Conservation (phyloP, 495 filamentous ascomycete species). For the Platismatia glauca region DNA sequence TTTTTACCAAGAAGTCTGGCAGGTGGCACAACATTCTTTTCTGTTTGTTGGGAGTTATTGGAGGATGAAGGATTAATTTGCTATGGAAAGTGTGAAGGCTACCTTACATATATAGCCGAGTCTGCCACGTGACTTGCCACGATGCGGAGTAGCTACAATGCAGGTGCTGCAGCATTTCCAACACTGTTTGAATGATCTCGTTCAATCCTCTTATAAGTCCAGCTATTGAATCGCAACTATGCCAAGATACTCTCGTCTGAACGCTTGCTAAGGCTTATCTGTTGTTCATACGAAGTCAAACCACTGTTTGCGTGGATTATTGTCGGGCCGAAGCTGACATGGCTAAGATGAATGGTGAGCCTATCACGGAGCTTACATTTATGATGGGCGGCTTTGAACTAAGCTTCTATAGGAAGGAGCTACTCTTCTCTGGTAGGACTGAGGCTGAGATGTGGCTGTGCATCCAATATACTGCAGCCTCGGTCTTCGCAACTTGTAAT, state of each 20-base stretch:
- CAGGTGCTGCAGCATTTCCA: background rate
- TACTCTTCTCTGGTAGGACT: background rate
- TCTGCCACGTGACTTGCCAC: background rate
- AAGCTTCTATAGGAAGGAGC: background rate
- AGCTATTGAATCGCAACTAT: too few species aligned
- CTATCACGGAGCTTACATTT: background rate
- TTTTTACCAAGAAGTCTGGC: too few species aligned
- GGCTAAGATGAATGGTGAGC: background rate
- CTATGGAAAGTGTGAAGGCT: too few species aligned
- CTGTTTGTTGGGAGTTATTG: too few species aligned
- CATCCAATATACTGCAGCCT: background rate
- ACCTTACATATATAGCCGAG: too few species aligned
- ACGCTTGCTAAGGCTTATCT: background rate
- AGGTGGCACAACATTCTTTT: too few species aligned
- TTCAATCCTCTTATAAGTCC: background rate
- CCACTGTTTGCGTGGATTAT: background rate
- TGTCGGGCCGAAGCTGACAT: background rate
- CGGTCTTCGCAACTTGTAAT: too few species aligned
- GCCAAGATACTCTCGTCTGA: background rate
- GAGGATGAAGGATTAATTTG: too few species aligned
- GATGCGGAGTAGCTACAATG: background rate
- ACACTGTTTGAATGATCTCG: background rate
- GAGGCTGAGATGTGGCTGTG: background rate
- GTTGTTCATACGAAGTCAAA: background rate
- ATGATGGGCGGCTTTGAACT: background rate